phyloP scores from a whole-genome alignment of 2,329 filamentous ascomycete genomes.

The Lachnellula hyalina region DNA sequence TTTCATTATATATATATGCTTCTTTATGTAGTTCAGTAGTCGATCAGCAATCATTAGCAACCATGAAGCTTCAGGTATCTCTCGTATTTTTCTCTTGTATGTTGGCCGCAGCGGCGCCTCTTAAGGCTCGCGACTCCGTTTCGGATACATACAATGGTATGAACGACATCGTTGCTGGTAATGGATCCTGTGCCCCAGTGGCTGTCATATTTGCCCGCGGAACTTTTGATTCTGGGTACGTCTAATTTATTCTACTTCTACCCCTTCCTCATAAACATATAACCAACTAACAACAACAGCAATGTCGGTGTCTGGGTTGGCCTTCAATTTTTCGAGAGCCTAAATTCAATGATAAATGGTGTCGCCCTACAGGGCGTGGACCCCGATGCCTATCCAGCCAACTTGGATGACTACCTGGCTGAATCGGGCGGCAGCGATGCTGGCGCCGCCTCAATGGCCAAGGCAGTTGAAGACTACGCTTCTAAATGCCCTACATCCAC shows the following conservation, averaged over 20 bases:
- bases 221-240: background rate
- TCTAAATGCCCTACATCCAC: background rate
- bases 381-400: background rate
- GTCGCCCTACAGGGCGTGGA: background rate
- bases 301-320: conserved; percentile 1
- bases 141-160: background rate
- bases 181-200: background rate
- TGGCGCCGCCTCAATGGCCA: background rate
- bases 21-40: no score
- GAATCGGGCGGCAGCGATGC: background rate
- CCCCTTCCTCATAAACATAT: background rate
- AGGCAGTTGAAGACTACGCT: background rate
- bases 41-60: background rate
- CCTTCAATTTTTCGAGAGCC: background rate
- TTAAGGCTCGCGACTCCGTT: background rate
- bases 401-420: background rate
- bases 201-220: background rate
- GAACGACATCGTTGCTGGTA: background rate
- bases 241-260: background rate
- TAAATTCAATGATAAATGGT: background rate
- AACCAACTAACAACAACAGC: background rate
- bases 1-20: no score
- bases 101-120: background rate
- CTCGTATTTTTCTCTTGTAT: background rate
- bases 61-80: background rate